Evolutionary conservation across 768 basidiomycete genomes (phyloP).

Genomic region (Candolleomyces eurysporus): DNA sequence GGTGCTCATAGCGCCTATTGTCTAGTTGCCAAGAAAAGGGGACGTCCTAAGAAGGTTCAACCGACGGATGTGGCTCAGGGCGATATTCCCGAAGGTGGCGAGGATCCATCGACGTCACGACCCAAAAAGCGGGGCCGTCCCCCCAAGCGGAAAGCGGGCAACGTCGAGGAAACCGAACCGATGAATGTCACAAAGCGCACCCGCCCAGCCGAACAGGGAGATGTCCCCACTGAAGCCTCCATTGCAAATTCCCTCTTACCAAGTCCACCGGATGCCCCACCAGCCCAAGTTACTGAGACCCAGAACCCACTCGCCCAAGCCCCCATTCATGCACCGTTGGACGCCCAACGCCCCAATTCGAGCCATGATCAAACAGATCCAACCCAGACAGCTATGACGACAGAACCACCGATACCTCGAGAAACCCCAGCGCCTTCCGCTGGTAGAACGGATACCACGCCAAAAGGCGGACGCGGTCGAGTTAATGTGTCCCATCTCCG

Average conservation of each 20-base stretch:
- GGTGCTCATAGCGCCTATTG: background rate
- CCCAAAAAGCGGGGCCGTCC: constrained; percentile 37
- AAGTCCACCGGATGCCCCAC: too few relatives aligned
- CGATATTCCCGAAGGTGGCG: background rate
- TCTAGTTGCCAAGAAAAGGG: constrained; percentile 35
- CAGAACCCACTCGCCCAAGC: too few relatives aligned
- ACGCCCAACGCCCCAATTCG: too few relatives aligned
- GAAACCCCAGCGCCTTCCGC: background rate
- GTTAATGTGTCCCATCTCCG: constrained; percentile 76
- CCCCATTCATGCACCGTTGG: too few relatives aligned
- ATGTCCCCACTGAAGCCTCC: background rate
- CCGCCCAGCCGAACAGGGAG: background rate
- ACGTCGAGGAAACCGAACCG: background rate
- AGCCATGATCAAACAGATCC: too few relatives aligned
- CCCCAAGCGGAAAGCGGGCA: constrained; percentile 19
- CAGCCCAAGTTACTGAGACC: too few relatives aligned
- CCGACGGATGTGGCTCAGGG: background rate
- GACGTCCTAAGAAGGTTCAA: constrained; percentile 30
- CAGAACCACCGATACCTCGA: background rate
- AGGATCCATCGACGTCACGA: background rate
- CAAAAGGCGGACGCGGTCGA: constrained; percentile 24
- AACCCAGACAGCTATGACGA: background rate
- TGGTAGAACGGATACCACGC: background rate
- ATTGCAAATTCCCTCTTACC: background rate
- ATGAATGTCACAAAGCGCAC: background rate